Conservation (phyloP, 164 flowering plant genomes). For the Protea cynaroides region DNA sequence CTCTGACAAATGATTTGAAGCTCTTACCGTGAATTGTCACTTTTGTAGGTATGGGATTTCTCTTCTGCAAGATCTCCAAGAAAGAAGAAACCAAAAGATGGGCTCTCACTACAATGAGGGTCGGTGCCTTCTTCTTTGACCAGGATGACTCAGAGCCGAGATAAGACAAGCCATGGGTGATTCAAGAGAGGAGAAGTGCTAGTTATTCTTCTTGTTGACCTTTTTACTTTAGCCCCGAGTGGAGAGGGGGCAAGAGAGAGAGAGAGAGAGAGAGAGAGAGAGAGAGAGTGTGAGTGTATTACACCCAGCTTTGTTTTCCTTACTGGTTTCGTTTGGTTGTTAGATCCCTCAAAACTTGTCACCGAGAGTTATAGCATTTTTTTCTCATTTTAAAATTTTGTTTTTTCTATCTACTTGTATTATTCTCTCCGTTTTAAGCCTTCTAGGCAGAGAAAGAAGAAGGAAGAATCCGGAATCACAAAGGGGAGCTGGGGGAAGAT, state of each 20-base stretch:
- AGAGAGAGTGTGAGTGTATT: constrained; percentile 1
- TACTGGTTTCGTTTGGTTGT: too few relatives aligned
- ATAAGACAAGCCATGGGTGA: constrained; percentile 11
- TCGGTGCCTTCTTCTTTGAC: constrained; percentile 32
- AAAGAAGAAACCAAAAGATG: constrained; percentile 2
- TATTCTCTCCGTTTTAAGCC: too few relatives aligned
- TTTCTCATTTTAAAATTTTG: constrained; percentile 10
- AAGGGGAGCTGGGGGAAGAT: too few relatives aligned
- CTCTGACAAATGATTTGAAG: too few relatives aligned
- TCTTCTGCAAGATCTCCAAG: constrained; percentile 2
- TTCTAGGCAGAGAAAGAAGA: too few relatives aligned
- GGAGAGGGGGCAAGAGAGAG: too few relatives aligned
- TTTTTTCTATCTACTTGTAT: too few relatives aligned
- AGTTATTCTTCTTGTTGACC: constrained; percentile 19
- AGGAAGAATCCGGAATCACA: too few relatives aligned
- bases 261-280: constrained; percentile 13
- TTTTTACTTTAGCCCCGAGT: neutral
- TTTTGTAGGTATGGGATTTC: neutral
- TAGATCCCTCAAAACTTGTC: constrained; percentile 33
- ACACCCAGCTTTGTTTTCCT: too few relatives aligned
- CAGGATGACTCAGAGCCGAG: constrained; percentile 10
- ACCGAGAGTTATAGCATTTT: constrained; percentile 9
- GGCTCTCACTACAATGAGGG: constrained; percentile 14
- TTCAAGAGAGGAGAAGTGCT: neutral
- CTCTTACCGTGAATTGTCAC: neutral